These are phyloP conservation scores for Collybia sordida DNA, from an alignment of 768 basidiomycete genomes.

Conservation along the genomic window DNA sequence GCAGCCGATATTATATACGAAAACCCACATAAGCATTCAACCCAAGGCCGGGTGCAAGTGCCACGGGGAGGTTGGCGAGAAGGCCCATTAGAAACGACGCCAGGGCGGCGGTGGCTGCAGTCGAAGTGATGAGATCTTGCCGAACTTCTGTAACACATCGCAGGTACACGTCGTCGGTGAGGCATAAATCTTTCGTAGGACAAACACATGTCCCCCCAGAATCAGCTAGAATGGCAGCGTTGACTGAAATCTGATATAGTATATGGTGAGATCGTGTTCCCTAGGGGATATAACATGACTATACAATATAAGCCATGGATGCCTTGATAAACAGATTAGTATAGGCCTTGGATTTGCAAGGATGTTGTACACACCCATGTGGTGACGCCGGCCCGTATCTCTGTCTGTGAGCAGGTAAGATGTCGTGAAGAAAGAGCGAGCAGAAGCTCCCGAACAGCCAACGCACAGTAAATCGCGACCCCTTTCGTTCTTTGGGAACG, in stretches of 20 bases:
- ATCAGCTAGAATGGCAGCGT: slow-evolving; percentile 74
- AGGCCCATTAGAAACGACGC: slow-evolving; percentile 81
- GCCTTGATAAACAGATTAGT: slow-evolving; percentile 38
- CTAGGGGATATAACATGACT: slow-evolving; percentile 15
- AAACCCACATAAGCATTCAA: slow-evolving; percentile 73
- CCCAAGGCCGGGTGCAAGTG: slow-evolving; percentile 84
- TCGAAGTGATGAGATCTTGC: slow-evolving; percentile 80
- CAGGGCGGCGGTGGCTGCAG: slow-evolving; percentile 75
- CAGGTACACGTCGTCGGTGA: slow-evolving; percentile 49
- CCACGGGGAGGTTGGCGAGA: slow-evolving; percentile 86
- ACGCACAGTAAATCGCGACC: slow-evolving; percentile 59
- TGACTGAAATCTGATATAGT: slow-evolving; percentile 70
- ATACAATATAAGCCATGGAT: slow-evolving; percentile 83
- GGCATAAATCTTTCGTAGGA: slow-evolving; percentile 54
- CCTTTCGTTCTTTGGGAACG: slow-evolving; percentile 57
- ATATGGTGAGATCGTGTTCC: slow-evolving; percentile 6
- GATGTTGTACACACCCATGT: slow-evolving; percentile 61
- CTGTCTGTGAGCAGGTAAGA: slow-evolving; percentile 45
- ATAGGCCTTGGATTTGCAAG: neutral
- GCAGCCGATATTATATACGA: neutral
- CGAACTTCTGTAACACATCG: slow-evolving; percentile 61
- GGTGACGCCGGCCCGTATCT: slow-evolving; percentile 76
- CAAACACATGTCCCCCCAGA: slow-evolving; percentile 85
- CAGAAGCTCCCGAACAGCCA: neutral
- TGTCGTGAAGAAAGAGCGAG: neutral